A percentile compares a stretch with the other conserved stretches of the same genome.
These are phyloP conservation scores for Cucurbita ficifolia DNA, from an alignment of 306 rosid genomes.

Conservation along the genomic window DNA sequence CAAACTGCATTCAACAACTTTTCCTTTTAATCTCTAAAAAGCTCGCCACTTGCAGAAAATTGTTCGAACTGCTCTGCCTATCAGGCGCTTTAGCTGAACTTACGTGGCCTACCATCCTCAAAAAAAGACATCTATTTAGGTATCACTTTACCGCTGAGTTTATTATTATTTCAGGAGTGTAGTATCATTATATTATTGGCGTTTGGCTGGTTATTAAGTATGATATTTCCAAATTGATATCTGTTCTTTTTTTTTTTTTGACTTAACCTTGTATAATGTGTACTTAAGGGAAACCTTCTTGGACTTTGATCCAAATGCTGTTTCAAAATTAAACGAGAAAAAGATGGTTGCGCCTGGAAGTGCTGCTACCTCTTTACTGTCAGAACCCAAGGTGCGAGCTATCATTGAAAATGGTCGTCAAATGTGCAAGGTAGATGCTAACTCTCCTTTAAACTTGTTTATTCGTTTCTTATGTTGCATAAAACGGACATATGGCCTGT, in stretches of 20 bases:
- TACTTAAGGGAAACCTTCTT: slow-evolving; percentile 43
- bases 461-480: neutral
- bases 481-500: neutral
- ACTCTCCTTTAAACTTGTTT: neutral
- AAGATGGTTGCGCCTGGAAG: slow-evolving; percentile 39
- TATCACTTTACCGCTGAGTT: slow-evolving; percentile 8
- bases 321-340: slow-evolving; percentile 54
- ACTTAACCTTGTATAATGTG: slow-evolving; percentile 6
- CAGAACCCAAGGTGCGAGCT: slow-evolving; percentile 58
- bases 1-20: slow-evolving; percentile 2
- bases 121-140: slow-evolving; percentile 51
- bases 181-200: neutral
- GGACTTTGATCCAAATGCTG: slow-evolving; percentile 52
- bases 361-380: slow-evolving; percentile 44
- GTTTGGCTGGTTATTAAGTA: neutral
- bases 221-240: no score
- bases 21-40: neutral
- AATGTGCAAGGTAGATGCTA: slow-evolving; percentile 41
- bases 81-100: slow-evolving; percentile 78
- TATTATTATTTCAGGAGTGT: neutral
- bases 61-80: slow-evolving; percentile 63
- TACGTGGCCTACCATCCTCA: slow-evolving; percentile 53
- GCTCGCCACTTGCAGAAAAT: slow-evolving; percentile 29
- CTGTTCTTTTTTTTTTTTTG: neutral
- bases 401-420: slow-evolving; percentile 66